Evolutionary conservation across 352 stramenopile genomes (phyloP), one percentile per base, ranked within the genome.

Genomic region (Globisporangium abappressorium): DNA sequence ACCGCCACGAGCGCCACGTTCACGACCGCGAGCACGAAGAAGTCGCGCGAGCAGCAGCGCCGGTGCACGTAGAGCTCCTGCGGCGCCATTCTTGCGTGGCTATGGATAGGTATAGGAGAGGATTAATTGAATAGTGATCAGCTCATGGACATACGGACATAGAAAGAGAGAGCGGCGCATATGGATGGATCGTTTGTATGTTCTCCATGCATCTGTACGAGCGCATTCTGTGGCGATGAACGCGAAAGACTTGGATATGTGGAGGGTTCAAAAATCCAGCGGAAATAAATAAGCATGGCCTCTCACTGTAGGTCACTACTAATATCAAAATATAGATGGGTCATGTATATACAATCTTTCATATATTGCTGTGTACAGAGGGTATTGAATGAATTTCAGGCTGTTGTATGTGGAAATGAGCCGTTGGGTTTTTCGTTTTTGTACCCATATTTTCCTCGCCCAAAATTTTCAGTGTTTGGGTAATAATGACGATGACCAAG

Each of bases 41-140:
- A 59, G 24, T 67, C 62, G 49, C 62, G 62, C 62, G 62, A 67
- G n/a, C 62, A 67, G n/a, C 49, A 61, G 62, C 62, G 62, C 5
- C 33, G 51, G 34, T 34, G 33, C 20, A 67, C 36, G 49, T 51
- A 56, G 38, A 56, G 38, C 41, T 64, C 58, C 8, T 24, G 58
- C 7, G 24, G 58, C 22, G 58, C 38, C 58, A 64, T 64, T 24
- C 4, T 46, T 46, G 14, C 14, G 38, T 20, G 38, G 12, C 20
- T 14, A 46, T 61, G 33, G 18, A 6, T 6, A n/a, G 41, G 41
- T n/a, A 15, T 49, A n/a, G 12, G 38, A 22, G 5, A 9, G 0
- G 15, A 49, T 49, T 49, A 49, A n/a, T 49, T 49, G 15, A 49
- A 49, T 49, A 49, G 6, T 49, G 41, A n/a, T 15, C 15, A 15